phyloP scores from a whole-genome alignment of 208 protist genomes.

The Tritrichomonas foetus region DNA sequence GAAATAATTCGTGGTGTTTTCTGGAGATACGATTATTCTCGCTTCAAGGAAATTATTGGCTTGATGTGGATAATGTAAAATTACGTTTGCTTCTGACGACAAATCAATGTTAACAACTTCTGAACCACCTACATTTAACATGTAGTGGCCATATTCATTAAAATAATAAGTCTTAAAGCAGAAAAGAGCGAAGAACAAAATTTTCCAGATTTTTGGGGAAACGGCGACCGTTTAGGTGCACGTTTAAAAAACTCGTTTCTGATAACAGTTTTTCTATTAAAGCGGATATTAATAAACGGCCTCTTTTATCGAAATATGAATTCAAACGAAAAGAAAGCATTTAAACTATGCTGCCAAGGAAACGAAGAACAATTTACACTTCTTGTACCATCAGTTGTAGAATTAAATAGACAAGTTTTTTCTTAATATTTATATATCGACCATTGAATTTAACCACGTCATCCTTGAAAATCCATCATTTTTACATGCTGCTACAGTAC shows the following conservation, averaged over 20 bases:
- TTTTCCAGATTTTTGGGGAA: neutral
- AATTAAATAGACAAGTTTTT: neutral
- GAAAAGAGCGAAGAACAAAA: no score
- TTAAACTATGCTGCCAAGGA: constrained; percentile 26
- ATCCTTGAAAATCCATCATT: constrained; percentile 31
- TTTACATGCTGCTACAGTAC: neutral
- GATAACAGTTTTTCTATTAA: neutral
- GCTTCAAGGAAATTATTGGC: no score
- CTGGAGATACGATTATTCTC: no score
- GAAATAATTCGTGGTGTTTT: no score
- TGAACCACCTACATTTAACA: no score
- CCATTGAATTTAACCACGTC: neutral
- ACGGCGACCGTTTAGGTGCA: neutral
- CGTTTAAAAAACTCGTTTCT: neutral
- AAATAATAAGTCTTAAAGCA: no score
- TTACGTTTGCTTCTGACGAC: no score
- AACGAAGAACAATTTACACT: neutral
- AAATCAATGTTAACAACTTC: no score
- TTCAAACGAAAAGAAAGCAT: constrained; percentile 14
- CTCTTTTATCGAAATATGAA: neutral
- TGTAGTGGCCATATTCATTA: no score
- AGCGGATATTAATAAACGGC: neutral
- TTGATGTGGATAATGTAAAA: no score
- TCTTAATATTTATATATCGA: neutral
- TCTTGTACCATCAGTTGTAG: neutral